Evolutionary conservation across 2,329 filamentous ascomycete species (phyloP), one percentile per base, ranked within the genome.

Genomic region (Ophiostoma australiae): DNA sequence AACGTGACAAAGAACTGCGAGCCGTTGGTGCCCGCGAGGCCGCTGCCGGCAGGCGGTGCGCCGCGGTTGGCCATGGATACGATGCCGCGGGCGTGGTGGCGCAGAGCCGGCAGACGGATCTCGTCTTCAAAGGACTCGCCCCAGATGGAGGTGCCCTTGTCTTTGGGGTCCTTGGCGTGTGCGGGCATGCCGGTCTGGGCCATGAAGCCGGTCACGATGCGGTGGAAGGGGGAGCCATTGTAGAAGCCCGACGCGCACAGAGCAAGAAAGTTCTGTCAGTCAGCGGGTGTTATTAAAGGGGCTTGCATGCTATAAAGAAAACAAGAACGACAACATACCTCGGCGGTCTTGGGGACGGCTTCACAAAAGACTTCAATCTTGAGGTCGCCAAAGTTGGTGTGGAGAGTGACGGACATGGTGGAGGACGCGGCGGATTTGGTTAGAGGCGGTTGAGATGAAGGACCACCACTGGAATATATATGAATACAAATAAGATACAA

Each of bases 361-460:
- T 97, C 93, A 83, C 94, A 98, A 82, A 97, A 98, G 75, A 99
- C 84, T 80, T 98, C 95, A 76, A 98, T 87, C 82, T 98, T 99
- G 79, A 99, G 86, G 81, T 95, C 90, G 78, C 95, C 95, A 70
- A 91, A 86, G 69, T 89, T 92, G 68, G 95, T 99, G 81, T 97
- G 93, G 17, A 99, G 86, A 13, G 88, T 90, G 73, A 89, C 86
- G 15, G 88, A 90, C 88, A 90, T 89, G 61, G 70, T 41, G 35
- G 39, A 7, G 17, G 44, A n/a, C 13, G 44, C n/a, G 44, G 20
- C 20, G 44, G 6, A 0, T 5, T 27, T 23, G 11, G 8, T 41
- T 31, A 3, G 23, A 52, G 4, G 48, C 2, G 7, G 10, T 15
- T n/a, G 27, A 31, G 33, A 20, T 33, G 35, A 17, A 8, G 4